Evolutionary conservation across 1,139 yeast genomes (phyloP).

Genomic region (Chernovozyma aurita): DNA sequence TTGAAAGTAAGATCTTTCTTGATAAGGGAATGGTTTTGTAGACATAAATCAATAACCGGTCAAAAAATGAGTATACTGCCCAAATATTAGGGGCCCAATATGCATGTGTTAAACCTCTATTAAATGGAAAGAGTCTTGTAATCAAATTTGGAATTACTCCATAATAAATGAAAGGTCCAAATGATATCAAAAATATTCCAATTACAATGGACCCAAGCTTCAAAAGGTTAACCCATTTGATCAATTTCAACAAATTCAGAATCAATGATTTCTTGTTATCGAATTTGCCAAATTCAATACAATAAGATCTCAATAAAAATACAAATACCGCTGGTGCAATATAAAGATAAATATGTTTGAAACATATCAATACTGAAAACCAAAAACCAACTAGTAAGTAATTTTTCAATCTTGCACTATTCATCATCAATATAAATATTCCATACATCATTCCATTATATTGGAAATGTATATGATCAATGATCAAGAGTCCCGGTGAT

Average conservation of each 20-base stretch:
- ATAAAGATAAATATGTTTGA: conserved; percentile 89
- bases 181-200: conserved; percentile 60
- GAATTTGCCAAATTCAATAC: conserved; percentile 46
- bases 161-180: conserved; percentile 73
- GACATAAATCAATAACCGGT: conserved; percentile 60
- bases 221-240: conserved; percentile 55
- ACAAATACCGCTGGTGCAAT: conserved; percentile 93
- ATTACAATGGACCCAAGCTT: conserved; percentile 68
- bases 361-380: conserved; percentile 77
- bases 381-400: conserved; percentile 64
- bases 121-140: conserved; percentile 80
- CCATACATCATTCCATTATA: conserved; percentile 94
- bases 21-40: conserved; percentile 44
- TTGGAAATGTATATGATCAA: conserved; percentile 93
- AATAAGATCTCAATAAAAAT: conserved; percentile 68
- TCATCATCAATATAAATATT: conserved; percentile 65
- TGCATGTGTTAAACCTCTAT: conserved; percentile 94
- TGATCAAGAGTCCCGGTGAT: conserved; percentile 83
- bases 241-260: conserved; percentile 27
- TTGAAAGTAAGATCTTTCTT: conserved; percentile 27
- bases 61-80: conserved; percentile 90
- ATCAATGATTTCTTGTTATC: conserved; percentile 19
- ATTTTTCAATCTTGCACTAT: conserved; percentile 58
- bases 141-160: conserved; percentile 63
- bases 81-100: conserved; percentile 99